phyloP scores from a whole-genome alignment of 202 grass and related monocot species.

The Zizania palustris region DNA sequence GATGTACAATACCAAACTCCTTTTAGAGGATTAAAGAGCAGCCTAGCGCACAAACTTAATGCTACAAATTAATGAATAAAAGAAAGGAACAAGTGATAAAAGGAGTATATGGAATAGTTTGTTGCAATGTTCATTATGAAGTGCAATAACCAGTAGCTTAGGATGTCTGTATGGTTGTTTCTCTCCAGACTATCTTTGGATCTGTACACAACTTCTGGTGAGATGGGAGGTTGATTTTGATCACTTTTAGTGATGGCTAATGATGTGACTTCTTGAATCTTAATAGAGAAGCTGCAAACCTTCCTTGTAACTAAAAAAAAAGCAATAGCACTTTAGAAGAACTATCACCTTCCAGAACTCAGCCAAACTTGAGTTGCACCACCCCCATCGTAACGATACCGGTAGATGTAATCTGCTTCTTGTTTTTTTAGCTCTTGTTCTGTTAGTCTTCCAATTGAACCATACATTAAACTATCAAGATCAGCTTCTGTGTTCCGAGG shows the following conservation, averaged over 20 bases:
- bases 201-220: not conserved
- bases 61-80: constrained; percentile 1
- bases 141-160: constrained; percentile 19
- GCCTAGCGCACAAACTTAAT: not conserved
- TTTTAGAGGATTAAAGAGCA: not conserved
- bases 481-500: constrained; percentile 85
- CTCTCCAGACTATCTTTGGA: constrained; percentile 12
- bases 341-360: constrained; percentile 92
- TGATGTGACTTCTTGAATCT: constrained; percentile 36
- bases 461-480: constrained; percentile 72
- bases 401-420: constrained; percentile 96
- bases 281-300: not conserved
- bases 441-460: constrained; percentile 64
- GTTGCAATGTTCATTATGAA: not conserved
- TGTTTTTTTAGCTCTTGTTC: constrained; percentile 90
- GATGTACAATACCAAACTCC: not conserved
- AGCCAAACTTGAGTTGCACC: constrained; percentile 99
- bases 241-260: not conserved
- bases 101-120: not conserved
- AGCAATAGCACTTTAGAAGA: constrained; percentile 1
- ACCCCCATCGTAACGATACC: constrained; percentile 93
- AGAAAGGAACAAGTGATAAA: not conserved
- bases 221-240: constrained; percentile 9
- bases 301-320: constrained; percentile 33
- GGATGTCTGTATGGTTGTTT: constrained; percentile 1